Base-by-base conservation (phyloP, 1,284 basidiomycete species). In the Cystobasidiaceae sp. region DNA sequence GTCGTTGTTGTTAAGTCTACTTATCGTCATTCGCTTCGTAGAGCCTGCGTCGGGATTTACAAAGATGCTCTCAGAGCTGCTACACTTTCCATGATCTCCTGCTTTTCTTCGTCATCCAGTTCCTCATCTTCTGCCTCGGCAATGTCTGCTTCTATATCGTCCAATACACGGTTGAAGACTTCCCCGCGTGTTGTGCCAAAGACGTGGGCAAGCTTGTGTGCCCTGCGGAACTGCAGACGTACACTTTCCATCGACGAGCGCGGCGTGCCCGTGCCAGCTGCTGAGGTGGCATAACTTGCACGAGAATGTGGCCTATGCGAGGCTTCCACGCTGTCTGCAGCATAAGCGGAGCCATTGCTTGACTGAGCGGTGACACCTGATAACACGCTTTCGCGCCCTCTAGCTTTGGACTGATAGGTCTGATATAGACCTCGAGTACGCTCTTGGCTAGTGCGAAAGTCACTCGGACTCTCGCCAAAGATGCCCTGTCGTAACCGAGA, bases 191-290 rank as follows among this genome's bases (percentile, higher is more conserved):
- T 62, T 3, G 60, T 62, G 1, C 60, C 60, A 37, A 62, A 54
- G 9, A 62, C 50, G 4, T 34, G 48, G 6, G 60, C 60, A 9
- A 62, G 50, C 41, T 62, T 62, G 41, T 62, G 60, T n/a, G 60
- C 60, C 21, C 60, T 32, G 28, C 30, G 41, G 41, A 62, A 62
- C 17, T 62, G 60, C 4, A 62, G 23, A 9, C 60, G 60, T 17
- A 62, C 60, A 25, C 60, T 62, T 25, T 62, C 60, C 60, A 62
- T 62, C 45, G 58, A 60, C n/a, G 58, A 60, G 3, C 58, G 30
- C 17, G 45, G 39, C 13, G 54, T 56, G 3, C 54, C 54, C n/a
- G n/a, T n/a, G 15, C 7, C 39, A 8, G 19, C 54, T n/a, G 17
- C 39, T 5, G 54, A 56, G 2, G 54, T 56, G 3, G 39, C 1